A percentile compares a stretch with the other conserved stretches of the same genome.
Conservation (phyloP, 2,329 filamentous ascomycete genomes). For the Lachnellula hyalina region DNA sequence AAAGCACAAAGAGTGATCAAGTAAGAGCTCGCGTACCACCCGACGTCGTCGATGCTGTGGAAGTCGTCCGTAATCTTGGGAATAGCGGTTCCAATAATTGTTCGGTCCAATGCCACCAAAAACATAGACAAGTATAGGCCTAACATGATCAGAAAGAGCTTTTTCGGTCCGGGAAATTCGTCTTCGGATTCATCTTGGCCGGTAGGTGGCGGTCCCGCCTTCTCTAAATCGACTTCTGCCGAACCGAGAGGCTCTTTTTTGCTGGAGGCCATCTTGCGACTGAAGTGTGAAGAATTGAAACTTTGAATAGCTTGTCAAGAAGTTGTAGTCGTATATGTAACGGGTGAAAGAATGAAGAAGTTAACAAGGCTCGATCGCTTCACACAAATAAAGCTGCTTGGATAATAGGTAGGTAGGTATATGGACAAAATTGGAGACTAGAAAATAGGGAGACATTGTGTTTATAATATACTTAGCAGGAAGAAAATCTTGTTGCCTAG, state of each 20-base stretch:
- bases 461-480: too few species aligned
- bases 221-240: constrained; percentile 9
- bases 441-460: too few species aligned
- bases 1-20: constrained; percentile 31
- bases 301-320: neutral
- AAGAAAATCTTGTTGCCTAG: too few species aligned
- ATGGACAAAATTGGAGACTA: too few species aligned
- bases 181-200: constrained; percentile 7
- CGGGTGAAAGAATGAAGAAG: too few species aligned
- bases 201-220: neutral
- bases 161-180: constrained; percentile 18
- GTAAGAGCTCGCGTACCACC: constrained; percentile 41
- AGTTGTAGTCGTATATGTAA: neutral
- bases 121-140: constrained; percentile 43
- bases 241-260: neutral
- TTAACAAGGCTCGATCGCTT: too few species aligned
- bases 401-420: too few species aligned
- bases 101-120: constrained; percentile 34
- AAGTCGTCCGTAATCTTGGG: constrained; percentile 35
- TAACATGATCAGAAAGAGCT: constrained; percentile 37
- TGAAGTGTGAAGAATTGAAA: neutral
- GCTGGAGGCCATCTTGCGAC: neutral
- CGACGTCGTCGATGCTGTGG: constrained; percentile 38
- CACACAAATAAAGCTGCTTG: too few species aligned
- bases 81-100: constrained; percentile 35